Evolutionary conservation across 179 eudicot genomes (phyloP), one percentile per base, ranked within the genome.

Genomic region (Camellia oleifera): DNA sequence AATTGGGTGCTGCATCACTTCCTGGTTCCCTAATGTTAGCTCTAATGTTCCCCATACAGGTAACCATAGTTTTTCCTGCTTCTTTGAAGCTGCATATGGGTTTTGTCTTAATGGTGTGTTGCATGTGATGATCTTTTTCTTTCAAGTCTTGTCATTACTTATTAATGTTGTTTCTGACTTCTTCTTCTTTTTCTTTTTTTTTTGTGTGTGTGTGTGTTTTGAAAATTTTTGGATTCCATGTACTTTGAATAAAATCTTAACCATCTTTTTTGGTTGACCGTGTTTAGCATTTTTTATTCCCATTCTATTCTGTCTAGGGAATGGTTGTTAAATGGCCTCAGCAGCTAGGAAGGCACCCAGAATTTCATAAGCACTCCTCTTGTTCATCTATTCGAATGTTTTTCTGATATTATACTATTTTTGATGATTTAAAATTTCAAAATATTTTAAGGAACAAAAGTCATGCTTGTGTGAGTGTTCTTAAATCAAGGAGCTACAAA

Each of bases 31-130:
- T 87, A 58, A 81, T 90, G 87, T 79, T 91, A 67, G 81, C 88
- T 80, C 86, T 90, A 63, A 86, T 88, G 90, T 86, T 91, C 75
- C 95, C 95, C 5, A 50, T 90, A 75, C 95, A 91, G 89, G 95
- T 91, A 87, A 69, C 53, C 52, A 48, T 45, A 54, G 48, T 17
- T 65, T 77, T 80, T 50, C 73, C 40, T 54, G 66, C 11, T 2
- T n/a, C n/a, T 74, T 75, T 42, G 8, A 4, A 48, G 52, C 52
- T 48, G 7, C 5, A 0, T 50, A 5, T 52, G 44, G 15, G 15
- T 65, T 53, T 54, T 40, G 14, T 74, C 3, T 66, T 66, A 12
- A 6, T 70, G 12, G 65, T 74, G 58, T 53, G 23, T 42, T 74
- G 20, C 44, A 13, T 32, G 64, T 20, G 57, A 15, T 67, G 6